A percentile compares a stretch with the other conserved stretches of the same genome.
phyloP scores from a whole-genome alignment of 2,329 filamentous ascomycete genomes.

The Orbilia quercus region DNA sequence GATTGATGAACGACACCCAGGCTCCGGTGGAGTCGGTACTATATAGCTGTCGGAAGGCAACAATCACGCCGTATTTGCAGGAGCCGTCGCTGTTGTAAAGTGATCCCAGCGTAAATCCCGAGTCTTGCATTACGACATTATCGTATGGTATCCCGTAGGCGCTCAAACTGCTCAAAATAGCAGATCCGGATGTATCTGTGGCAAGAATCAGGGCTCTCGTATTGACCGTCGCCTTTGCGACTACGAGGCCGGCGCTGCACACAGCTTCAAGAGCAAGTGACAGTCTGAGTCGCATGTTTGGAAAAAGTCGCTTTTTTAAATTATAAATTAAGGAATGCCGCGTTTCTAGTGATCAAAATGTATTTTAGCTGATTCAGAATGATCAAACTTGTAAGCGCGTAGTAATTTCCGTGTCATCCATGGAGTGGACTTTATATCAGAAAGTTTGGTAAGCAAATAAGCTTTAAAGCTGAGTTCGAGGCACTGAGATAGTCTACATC shows the following conservation, averaged over 20 bases:
- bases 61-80: constrained; percentile 72
- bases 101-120: constrained; percentile 67
- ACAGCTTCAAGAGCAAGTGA: constrained; percentile 7
- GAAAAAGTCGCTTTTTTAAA: too few relatives aligned
- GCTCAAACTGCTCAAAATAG: constrained; percentile 63
- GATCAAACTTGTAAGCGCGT: too few relatives aligned
- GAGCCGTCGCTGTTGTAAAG: constrained; percentile 66
- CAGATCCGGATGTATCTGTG: constrained; percentile 28
- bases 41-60: constrained; percentile 69
- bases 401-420: too few relatives aligned
- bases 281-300: constrained; percentile 23
- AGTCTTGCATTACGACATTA: constrained; percentile 68
- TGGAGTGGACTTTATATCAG: too few relatives aligned
- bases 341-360: too few relatives aligned
- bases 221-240: constrained; percentile 18
- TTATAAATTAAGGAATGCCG: too few relatives aligned
- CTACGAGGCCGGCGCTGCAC: not conserved
- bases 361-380: too few relatives aligned
- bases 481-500: too few relatives aligned
- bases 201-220: constrained; percentile 35
- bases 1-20: constrained; percentile 69
- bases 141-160: constrained; percentile 73
- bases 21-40: constrained; percentile 67
- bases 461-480: too few relatives aligned
- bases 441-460: too few relatives aligned